These are phyloP conservation scores for Eleusine indica DNA, from an alignment of 176 grass and related monocot genomes.

Conservation along the genomic window DNA sequence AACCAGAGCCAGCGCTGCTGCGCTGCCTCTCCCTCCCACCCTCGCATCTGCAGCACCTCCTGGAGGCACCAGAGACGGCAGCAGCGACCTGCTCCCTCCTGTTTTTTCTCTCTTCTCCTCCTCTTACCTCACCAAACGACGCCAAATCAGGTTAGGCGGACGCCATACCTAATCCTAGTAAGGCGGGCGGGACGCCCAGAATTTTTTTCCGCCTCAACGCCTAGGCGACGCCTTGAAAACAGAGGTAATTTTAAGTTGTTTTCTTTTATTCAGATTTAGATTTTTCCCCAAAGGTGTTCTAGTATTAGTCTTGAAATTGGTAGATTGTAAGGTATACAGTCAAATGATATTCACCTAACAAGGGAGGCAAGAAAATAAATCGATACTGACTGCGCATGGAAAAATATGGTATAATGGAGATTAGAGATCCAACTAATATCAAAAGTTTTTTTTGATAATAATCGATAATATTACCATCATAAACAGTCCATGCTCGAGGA, in stretches of 20 bases:
- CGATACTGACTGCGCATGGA: not conserved
- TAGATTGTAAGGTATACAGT: not conserved
- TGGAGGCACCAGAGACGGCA: too few species aligned
- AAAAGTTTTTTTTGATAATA: constrained; percentile 13
- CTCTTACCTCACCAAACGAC: too few species aligned
- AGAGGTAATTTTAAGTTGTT: not conserved
- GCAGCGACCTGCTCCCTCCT: too few species aligned
- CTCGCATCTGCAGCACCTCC: too few species aligned
- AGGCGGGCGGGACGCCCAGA: too few species aligned
- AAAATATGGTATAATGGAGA: not conserved
- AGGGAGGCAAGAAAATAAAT: not conserved
- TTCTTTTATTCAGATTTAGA: not conserved
- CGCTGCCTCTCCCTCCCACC: too few species aligned
- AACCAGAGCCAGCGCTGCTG: too few species aligned
- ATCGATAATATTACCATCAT: constrained; percentile 74
- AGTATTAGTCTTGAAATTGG: not conserved
- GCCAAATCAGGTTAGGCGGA: too few species aligned
- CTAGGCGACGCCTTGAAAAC: too few species aligned
- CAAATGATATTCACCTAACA: not conserved
- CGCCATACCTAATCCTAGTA: too few species aligned
- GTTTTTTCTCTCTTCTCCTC: too few species aligned
- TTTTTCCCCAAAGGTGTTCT: not conserved
- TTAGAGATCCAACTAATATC: not conserved
- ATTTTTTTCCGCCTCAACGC: too few species aligned
- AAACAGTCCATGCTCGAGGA: constrained; percentile 96